Percentiles rank a stretch among this genome's conserved stretches.
Evolutionary conservation across 495 filamentous ascomycete species (phyloP).

Genomic region (Podospora anserina): DNA sequence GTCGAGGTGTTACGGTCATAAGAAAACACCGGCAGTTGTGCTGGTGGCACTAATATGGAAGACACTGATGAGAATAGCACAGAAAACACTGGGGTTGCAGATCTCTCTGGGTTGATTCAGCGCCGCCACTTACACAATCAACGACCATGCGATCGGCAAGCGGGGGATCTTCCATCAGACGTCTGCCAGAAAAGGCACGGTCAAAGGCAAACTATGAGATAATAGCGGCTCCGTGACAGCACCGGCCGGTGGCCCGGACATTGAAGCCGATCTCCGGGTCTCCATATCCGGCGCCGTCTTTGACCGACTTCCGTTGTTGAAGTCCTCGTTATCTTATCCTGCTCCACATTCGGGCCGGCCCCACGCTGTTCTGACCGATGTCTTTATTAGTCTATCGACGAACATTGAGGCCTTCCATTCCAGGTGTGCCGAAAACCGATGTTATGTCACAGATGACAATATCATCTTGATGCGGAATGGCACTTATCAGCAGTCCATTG

Average conservation of each 20-base stretch:
- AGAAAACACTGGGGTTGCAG: too few relatives aligned
- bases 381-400: neutral
- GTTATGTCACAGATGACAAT: neutral
- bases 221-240: neutral
- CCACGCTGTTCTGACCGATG: neutral
- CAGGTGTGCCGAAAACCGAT: neutral
- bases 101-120: neutral
- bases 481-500: too few relatives aligned
- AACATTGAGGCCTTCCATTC: neutral
- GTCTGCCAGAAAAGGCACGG: neutral
- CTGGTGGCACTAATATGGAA: too few relatives aligned
- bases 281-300: neutral
- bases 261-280: neutral
- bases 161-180: neutral
- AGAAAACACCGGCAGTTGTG: too few relatives aligned
- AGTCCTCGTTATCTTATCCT: neutral
- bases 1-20: too few relatives aligned
- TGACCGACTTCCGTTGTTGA: neutral
- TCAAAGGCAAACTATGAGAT: neutral
- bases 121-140: neutral
- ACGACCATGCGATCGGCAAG: neutral
- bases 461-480: neutral
- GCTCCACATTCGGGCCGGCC: neutral
- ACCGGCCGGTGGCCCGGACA: neutral
- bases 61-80: too few relatives aligned